Evolutionary conservation across 495 filamentous ascomycete genomes (phyloP).

Genomic region (Annulohypoxylon nitens): DNA sequence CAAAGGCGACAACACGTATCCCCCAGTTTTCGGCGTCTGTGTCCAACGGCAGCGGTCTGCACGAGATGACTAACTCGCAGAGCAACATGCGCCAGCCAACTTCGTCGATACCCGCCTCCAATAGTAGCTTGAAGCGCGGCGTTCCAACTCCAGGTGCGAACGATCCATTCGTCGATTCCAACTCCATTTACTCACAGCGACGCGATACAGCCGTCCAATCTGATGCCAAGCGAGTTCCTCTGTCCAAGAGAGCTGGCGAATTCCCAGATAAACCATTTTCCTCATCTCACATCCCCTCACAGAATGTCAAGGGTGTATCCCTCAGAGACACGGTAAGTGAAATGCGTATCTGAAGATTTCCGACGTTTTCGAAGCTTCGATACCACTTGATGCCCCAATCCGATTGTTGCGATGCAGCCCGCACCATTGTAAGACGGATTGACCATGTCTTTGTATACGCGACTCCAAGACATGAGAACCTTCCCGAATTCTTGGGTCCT

Average conservation of each 20-base stretch:
- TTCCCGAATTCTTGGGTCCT: conserved; percentile 4
- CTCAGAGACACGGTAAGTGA: conserved; percentile 44
- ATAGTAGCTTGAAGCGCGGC: conserved; percentile 56
- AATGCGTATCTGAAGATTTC: background rate
- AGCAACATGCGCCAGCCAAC: conserved; percentile 73
- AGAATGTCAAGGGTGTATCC: conserved; percentile 39
- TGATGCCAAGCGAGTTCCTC: conserved; percentile 70
- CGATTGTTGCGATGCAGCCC: background rate
- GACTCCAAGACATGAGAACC: conserved; percentile 15
- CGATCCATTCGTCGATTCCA: conserved; percentile 23
- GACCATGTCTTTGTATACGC: background rate
- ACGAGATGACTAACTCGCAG: conserved; percentile 69
- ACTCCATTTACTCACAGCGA: conserved; percentile 38
- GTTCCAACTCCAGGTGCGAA: conserved; percentile 52
- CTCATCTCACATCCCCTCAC: conserved; percentile 20
- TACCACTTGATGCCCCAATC: background rate
- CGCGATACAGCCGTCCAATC: conserved; percentile 56
- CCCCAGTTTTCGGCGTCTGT: conserved; percentile 35
- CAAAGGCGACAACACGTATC: conserved; percentile 26
- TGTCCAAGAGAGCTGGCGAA: conserved; percentile 69
- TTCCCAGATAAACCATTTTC: conserved; percentile 49
- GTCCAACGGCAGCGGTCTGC: conserved; percentile 41
- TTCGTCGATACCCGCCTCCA: conserved; percentile 61
- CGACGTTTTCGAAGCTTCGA: background rate
- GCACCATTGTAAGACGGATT: background rate